Conservation (phyloP, 352 stramenopile species). For the Phytophthora aleatoria region DNA sequence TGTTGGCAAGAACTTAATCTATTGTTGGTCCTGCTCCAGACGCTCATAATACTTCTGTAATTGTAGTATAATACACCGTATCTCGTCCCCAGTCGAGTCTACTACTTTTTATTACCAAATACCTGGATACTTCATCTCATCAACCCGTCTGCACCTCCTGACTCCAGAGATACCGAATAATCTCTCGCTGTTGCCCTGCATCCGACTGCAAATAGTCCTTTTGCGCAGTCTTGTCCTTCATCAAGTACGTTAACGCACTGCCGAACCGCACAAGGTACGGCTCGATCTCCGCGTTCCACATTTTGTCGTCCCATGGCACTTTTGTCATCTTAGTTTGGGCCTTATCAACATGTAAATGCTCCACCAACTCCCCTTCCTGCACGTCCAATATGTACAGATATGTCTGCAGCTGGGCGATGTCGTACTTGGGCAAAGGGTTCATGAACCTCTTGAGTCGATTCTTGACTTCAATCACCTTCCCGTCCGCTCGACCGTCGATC, state of each 20-base stretch:
- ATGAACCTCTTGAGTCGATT: slow-evolving; percentile 79
- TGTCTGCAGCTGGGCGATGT: slow-evolving; percentile 84
- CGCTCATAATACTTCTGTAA: too few relatives aligned
- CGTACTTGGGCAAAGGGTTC: slow-evolving; percentile 75
- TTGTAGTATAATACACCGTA: too few relatives aligned
- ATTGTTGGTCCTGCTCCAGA: too few relatives aligned
- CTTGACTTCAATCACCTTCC: slow-evolving; percentile 87
- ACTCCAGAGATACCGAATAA: slow-evolving; percentile 77
- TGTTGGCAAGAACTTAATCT: neutral
- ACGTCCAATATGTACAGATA: slow-evolving; percentile 81
- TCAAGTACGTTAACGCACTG: slow-evolving; percentile 73
- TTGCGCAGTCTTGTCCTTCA: slow-evolving; percentile 65
- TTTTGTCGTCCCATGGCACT: slow-evolving; percentile 62
- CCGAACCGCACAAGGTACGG: slow-evolving; percentile 75
- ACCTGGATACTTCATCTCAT: too few relatives aligned
- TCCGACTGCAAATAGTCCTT: slow-evolving; percentile 53
- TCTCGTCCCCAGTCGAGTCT: too few relatives aligned
- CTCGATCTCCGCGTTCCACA: slow-evolving; percentile 73
- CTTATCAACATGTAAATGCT: slow-evolving; percentile 67
- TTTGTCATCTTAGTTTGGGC: slow-evolving; percentile 71
- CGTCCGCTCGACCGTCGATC: slow-evolving; percentile 78
- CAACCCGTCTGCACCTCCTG: slow-evolving; percentile 26
- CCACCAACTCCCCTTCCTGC: slow-evolving; percentile 77
- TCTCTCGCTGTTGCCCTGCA: slow-evolving; percentile 57
- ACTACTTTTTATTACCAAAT: neutral